Percentiles rank a stretch among this genome's conserved stretches.
These are phyloP conservation scores for Neopestalotiopsis rosae DNA, from an alignment of 2,329 filamentous ascomycete species.

Conservation along the genomic window DNA sequence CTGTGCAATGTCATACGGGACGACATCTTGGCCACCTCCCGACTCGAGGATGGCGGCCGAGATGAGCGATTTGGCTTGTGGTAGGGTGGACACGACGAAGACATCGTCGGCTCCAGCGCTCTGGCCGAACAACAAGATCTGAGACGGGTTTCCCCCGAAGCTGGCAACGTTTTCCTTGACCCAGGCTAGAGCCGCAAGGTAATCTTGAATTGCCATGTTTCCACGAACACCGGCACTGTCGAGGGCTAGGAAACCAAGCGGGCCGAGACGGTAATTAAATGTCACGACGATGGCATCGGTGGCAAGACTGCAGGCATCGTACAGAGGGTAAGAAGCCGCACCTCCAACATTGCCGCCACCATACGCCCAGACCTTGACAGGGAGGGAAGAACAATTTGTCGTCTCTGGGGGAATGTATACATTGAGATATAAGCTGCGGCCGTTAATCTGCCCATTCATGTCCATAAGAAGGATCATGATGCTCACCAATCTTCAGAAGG, in stretches of 20 bases:
- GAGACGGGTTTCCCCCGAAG: background rate
- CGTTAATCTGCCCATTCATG: background rate
- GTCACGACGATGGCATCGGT: background rate
- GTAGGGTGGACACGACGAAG: background rate
- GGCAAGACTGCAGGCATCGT: background rate
- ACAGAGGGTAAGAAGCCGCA: background rate
- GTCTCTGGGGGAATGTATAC: background rate
- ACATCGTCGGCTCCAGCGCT: background rate
- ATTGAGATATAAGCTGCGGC: background rate
- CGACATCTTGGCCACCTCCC: background rate
- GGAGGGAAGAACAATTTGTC: background rate
- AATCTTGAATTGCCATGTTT: background rate
- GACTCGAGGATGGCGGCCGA: background rate
- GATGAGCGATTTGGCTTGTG: background rate
- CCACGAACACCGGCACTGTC: background rate
- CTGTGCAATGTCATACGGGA: background rate
- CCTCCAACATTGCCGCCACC: constrained; percentile 2
- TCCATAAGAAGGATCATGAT: background rate
- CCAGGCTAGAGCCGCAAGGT: background rate
- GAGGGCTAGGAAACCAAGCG: background rate
- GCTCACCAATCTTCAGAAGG: constrained; percentile 3
- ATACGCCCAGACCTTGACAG: background rate
- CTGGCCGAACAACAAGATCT: background rate
- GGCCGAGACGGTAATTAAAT: background rate
- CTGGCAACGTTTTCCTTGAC: background rate